phyloP scores from a whole-genome alignment of 2,329 filamentous ascomycete genomes.

The Neonectria coccinea region DNA sequence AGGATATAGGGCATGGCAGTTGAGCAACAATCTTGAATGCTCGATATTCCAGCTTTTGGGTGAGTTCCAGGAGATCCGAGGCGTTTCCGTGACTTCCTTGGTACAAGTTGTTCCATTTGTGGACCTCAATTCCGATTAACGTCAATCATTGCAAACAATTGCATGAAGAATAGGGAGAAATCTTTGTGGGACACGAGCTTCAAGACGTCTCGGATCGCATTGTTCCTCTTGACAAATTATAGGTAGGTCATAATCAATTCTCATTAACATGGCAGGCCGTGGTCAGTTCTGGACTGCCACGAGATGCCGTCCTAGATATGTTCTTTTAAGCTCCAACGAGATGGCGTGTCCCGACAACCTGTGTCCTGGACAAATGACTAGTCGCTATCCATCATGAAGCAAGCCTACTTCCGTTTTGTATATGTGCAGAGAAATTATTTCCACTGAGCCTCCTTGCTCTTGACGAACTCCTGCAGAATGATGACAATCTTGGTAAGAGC shows the following conservation, averaged over 20 bases:
- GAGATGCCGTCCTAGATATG: constrained; percentile 22
- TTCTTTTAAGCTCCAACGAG: constrained; percentile 16
- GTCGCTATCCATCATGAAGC: constrained; percentile 24
- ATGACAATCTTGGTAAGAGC: constrained; percentile 80
- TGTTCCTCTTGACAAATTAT: background rate
- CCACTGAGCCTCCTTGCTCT: constrained; percentile 69
- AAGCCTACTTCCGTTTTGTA: constrained; percentile 12
- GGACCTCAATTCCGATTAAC: background rate
- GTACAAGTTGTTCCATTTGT: background rate
- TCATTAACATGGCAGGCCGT: constrained; percentile 8
- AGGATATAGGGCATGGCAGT: background rate
- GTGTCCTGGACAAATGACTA: constrained; percentile 22
- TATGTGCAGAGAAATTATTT: constrained; percentile 48
- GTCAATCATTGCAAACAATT: background rate
- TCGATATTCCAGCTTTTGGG: background rate
- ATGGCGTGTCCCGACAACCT: constrained; percentile 25
- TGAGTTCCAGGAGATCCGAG: background rate
- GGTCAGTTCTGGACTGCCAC: constrained; percentile 15
- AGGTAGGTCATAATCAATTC: background rate
- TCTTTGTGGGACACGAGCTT: background rate
- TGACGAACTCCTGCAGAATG: constrained; percentile 75
- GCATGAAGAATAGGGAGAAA: background rate
- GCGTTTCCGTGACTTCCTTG: too few species aligned
- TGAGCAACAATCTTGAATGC: background rate
- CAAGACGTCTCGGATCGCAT: background rate